Evolutionary conservation across 768 basidiomycete genomes (phyloP).

Genomic region (Glaciozyma martinii): DNA sequence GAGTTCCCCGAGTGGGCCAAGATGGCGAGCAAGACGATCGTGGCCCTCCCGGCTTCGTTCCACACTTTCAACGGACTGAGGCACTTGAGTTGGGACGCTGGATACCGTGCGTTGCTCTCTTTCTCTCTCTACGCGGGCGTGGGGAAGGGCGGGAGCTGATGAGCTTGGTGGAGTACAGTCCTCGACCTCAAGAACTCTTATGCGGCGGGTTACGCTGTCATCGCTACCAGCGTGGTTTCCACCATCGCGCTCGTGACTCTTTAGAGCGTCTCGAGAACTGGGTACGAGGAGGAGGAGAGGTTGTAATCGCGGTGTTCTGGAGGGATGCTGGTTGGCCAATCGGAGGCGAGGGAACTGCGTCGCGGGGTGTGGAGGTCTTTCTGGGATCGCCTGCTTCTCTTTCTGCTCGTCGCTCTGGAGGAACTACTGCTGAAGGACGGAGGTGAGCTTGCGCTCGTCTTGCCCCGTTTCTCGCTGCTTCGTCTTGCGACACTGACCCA

Average conservation of each 20-base stretch:
- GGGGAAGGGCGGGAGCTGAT: neutral
- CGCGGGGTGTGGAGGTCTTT: too few species aligned
- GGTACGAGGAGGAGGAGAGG: too few species aligned
- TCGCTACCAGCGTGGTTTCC: constrained; percentile 66
- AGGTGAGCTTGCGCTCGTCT: too few species aligned
- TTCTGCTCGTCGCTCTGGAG: too few species aligned
- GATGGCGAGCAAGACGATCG: constrained; percentile 61
- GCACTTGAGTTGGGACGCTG: constrained; percentile 81
- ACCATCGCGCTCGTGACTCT: constrained; percentile 46
- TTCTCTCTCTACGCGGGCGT: neutral
- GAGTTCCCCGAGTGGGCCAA: constrained; percentile 69
- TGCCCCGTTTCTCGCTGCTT: too few species aligned
- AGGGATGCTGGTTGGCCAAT: too few species aligned
- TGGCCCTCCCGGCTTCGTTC: constrained; percentile 82
- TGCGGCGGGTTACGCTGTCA: constrained; percentile 67
- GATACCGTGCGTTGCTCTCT: constrained; percentile 60
- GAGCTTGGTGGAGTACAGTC: constrained; percentile 46
- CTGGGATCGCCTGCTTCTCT: too few species aligned
- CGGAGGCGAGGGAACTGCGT: too few species aligned
- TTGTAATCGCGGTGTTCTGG: too few species aligned
- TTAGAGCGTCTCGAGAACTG: too few species aligned
- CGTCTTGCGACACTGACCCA: too few species aligned
- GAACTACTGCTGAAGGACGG: too few species aligned
- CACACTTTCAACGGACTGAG: constrained; percentile 83
- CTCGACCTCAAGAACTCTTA: constrained; percentile 72